Evolutionary conservation across 2,329 filamentous ascomycete species (phyloP), one percentile per base, ranked within the genome.

Genomic region (Ceratocystis diversiconidia): DNA sequence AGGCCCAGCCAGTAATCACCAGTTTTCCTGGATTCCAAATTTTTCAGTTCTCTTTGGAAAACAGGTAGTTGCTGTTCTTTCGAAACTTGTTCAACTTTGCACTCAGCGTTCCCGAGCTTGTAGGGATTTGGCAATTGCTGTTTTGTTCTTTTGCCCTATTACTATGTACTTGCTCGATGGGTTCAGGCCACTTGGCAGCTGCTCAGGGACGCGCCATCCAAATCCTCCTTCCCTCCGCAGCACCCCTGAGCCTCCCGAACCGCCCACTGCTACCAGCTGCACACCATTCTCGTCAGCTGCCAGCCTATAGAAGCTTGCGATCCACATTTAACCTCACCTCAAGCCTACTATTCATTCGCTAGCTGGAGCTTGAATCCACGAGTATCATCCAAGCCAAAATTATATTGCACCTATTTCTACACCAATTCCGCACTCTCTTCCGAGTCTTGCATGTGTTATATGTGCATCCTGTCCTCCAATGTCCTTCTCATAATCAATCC

Each of bases 121-220:
- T 15, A 22, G 46, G 46, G n/a, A 62, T 2, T 46, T 44, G 43
- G 36, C 36, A 55, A 43, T 43, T 15, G 36, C 55, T 57, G 28
- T 62, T 36, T 30, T n/a, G 25, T 48, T 62, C 28, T 46, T 62
- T 44, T 22, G 22, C 48, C 28, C 15, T 41, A 8, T 19, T 19
- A 44, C 43, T 50, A 5, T n/a, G 61, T 12, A 12, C 19, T 15
- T 12, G 52, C 28, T 62, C n/a, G 15, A 28, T 8, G 25, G 59
- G 43, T 66, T 66, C 52, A 66, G 61, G 65, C 55, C 65, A 66
- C 65, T 61, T 66, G 62, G 65, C 65, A 66, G 57, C 30, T 66
- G 61, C 10, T 63, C 52, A 65, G 41, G 41, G 52, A 55, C 32
- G 52, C 63, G 46, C 64, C 25, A 52, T 19, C 30, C 28, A 62